Base-by-base conservation (phyloP, 768 basidiomycete species). In the Termitomyces sp. region DNA sequence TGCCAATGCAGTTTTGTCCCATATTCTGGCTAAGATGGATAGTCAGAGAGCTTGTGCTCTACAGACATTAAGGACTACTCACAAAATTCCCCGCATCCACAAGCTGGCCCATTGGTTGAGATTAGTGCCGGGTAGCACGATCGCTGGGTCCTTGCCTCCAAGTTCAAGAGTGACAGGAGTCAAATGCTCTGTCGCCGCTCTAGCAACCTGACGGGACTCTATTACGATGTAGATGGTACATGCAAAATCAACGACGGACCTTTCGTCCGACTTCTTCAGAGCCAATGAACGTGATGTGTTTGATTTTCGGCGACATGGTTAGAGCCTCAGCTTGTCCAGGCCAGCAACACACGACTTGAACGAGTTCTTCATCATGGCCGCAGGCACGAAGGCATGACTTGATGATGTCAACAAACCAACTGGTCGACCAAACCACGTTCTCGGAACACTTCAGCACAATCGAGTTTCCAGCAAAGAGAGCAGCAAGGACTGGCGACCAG, bases 1-100 rank as follows among this genome's bases (percentile, higher is more conserved):
- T 91, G 36, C 95, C 96, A 65, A 99, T 96, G 70, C 96, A 99
- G 66, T 98, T 98, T 74, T 98, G 96, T 22, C 95, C 95, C 52
- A 83, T 82, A 58, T 93, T 92, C 77, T 94, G 94, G 77, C 93
- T 94, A 66, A 28, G 48, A 18, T 41, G 13, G 35, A 26, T 44
- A 20, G 55, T 33, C 13, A 56, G 43, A 57, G n/a, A 47, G 22
- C 5, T 4, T 33, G 28, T 47, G 20, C 28, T 51, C 30, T 10
- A 18, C 26, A 46, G 46, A 53, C n/a, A 41, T 33, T 16, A 47
- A 55, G 16, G 55, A 45, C 32, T 16, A 78, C 91, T 69, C 72
- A 96, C 94, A 91, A 98, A 55, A 92, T 83, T 41, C 92, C 96
- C 50, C 95, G 86, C 85, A 97, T 87, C 84, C 88, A 92, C 10